Evolutionary conservation across 1,284 basidiomycete species (phyloP).

Genomic region (Fomitopsis palustris): DNA sequence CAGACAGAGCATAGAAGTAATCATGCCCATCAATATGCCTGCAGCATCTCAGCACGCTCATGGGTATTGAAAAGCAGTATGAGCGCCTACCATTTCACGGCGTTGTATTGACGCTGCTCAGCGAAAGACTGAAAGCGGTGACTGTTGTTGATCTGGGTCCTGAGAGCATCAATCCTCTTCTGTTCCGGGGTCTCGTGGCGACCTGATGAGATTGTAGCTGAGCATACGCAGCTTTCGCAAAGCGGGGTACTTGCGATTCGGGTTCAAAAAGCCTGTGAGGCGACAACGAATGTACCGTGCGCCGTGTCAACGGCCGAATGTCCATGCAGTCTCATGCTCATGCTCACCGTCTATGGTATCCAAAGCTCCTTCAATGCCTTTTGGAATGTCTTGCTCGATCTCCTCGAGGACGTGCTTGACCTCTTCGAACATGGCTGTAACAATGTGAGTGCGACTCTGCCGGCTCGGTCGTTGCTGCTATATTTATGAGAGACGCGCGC

Average conservation of each 20-base stretch:
- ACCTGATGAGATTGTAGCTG: constrained; percentile 30
- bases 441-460: background rate
- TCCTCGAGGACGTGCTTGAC: background rate
- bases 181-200: constrained; percentile 79
- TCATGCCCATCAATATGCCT: constrained; percentile 91
- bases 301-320: too few species aligned
- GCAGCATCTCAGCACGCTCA: background rate
- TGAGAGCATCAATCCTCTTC: constrained; percentile 59
- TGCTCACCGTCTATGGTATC: background rate
- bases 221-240: background rate
- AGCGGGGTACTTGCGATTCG: constrained; percentile 47
- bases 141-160: constrained; percentile 67
- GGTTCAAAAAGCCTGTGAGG: constrained; percentile 46
- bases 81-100: constrained; percentile 74
- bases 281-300: background rate
- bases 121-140: constrained; percentile 91
- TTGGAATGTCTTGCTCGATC: background rate
- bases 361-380: background rate
- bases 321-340: background rate
- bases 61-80: background rate
- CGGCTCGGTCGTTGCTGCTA: background rate
- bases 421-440: background rate
- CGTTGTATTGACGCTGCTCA: constrained; percentile 63
- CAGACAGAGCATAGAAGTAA: constrained; percentile 91
- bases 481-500: background rate